Conservation (phyloP, 163 green algal genomes). For the Chlorella variabilis region DNA sequence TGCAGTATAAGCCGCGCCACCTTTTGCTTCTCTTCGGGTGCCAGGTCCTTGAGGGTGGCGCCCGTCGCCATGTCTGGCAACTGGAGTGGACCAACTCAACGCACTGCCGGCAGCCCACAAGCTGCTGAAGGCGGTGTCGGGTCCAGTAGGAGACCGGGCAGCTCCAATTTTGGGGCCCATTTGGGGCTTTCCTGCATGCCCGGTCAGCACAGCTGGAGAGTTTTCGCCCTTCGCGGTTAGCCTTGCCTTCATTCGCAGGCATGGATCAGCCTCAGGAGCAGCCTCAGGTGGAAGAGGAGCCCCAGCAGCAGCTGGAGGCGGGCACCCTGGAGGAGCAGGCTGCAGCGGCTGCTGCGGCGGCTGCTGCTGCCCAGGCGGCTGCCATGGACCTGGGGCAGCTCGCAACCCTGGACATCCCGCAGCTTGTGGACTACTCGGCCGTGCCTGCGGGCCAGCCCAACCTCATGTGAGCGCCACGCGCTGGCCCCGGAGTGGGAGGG, state of each 20-base stretch:
- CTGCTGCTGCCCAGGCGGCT: background rate
- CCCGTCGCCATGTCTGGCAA: background rate
- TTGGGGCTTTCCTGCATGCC: too few relatives aligned
- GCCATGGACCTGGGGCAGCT: slow-evolving; percentile 4
- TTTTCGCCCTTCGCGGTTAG: too few relatives aligned
- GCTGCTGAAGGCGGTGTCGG: too few relatives aligned
- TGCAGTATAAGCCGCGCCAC: slow-evolving; percentile 22
- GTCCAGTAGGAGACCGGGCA: too few relatives aligned
- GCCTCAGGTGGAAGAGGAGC: background rate
- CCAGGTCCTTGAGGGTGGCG: slow-evolving; percentile 31
- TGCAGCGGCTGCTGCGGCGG: background rate
- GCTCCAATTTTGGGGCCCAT: too few relatives aligned
- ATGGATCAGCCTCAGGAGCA: background rate
- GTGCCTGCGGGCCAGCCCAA: background rate
- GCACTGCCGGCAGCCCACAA: too few relatives aligned
- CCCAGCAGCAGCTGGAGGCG: too few relatives aligned
- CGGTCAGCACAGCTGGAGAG: too few relatives aligned
- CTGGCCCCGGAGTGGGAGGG: too few relatives aligned
- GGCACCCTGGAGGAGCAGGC: too few relatives aligned
- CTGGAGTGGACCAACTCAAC: background rate
- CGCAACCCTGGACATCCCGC: background rate
- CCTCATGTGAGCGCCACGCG: slow-evolving; percentile 24
- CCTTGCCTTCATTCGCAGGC: too few relatives aligned
- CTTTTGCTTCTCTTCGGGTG: slow-evolving; percentile 30
- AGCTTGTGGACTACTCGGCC: background rate